Conservation (phyloP, 805 yeast species). For the Maudiozyma saulgeensis region DNA sequence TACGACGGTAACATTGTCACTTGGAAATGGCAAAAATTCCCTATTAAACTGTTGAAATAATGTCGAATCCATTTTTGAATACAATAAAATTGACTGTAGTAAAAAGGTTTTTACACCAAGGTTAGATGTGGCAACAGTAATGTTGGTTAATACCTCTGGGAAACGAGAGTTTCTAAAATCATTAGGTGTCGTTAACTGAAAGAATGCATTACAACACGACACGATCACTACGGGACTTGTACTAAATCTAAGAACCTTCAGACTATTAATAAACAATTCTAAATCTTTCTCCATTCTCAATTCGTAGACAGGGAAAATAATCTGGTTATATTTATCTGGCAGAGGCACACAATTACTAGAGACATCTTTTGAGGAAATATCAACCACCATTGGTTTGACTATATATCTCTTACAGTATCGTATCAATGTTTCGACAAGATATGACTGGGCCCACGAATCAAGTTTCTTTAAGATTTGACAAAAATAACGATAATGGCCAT, state of each 20-base stretch:
- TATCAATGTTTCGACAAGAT: slow-evolving; percentile 51
- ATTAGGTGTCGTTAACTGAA: slow-evolving; percentile 49
- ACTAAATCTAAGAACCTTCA: slow-evolving; percentile 40
- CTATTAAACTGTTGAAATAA: slow-evolving; percentile 31
- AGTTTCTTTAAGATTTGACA: slow-evolving; percentile 41
- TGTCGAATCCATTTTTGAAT: slow-evolving; percentile 28
- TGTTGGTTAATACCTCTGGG: slow-evolving; percentile 41
- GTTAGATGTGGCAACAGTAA: slow-evolving; percentile 28
- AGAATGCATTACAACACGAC: slow-evolving; percentile 47
- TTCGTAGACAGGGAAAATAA: slow-evolving; percentile 34
- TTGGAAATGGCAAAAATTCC: slow-evolving; percentile 47
- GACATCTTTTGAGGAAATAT: slow-evolving; percentile 23
- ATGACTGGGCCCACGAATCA: slow-evolving; percentile 65
- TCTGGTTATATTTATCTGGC: slow-evolving; percentile 36
- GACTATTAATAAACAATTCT: slow-evolving; percentile 39
- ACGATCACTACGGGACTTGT: slow-evolving; percentile 52
- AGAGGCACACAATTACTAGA: slow-evolving; percentile 22
- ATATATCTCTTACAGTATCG: slow-evolving; percentile 57
- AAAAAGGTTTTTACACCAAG: slow-evolving; percentile 32
- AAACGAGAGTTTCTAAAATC: slow-evolving; percentile 40
- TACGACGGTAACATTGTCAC: slow-evolving; percentile 37
- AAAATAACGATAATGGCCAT: slow-evolving; percentile 55
- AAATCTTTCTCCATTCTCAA: slow-evolving; percentile 48
- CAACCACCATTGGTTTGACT: slow-evolving; percentile 40
- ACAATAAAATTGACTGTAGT: slow-evolving; percentile 37